Evolutionary conservation across 1,284 basidiomycete genomes (phyloP), one percentile per base, ranked within the genome.

Genomic region (Tilletia setariae): DNA sequence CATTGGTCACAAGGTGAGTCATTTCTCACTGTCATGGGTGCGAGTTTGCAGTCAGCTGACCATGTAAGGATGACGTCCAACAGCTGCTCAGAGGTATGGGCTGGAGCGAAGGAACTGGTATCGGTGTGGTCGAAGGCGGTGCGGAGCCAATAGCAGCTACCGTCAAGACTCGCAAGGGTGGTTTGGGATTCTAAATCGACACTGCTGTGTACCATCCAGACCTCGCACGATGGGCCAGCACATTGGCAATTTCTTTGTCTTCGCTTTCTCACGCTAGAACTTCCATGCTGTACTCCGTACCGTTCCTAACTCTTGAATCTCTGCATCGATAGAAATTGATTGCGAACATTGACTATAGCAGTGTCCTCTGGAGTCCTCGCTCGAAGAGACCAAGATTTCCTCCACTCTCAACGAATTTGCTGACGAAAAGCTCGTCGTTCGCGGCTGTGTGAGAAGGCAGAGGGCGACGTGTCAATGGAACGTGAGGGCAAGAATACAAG

Each of bases 81-180:
- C 68, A 68, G 65, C 69, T 82, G 46, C 74, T 82, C 42, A 71
- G 73, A 4, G 76, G 75, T 23, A 82, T 82, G 80, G 80, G 80
- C 19, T 82, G 80, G 80, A 72, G 68, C 15, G 75, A 78, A 51
- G 80, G 80, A 47, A 68, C 67, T 30, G 80, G 80, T 7, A 74
- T 82, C 13, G 80, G 80, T 35, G 72, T 69, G 51, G 71, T 73
- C 21, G 69, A 70, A n/a, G 80, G 80, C 13, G 76, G 76, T 51
- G 72, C 78, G 2, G 76, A 79, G 65, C 79, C 80, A 4, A 74
- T 82, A 61, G 66, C 72, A 35, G 80, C 80, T 6, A 81, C 73
- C 6, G 77, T 82, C 74, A 82, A 82, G 70, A 73, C 73, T 19
- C 66, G 72, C 42, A 73, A 74, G 32, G 77, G 76, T 30, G 80